Percentiles rank a stretch among this genome's conserved stretches.
phyloP scores from a whole-genome alignment of 192 early-diverging fungal species.

The Linnemannia hyalina region DNA sequence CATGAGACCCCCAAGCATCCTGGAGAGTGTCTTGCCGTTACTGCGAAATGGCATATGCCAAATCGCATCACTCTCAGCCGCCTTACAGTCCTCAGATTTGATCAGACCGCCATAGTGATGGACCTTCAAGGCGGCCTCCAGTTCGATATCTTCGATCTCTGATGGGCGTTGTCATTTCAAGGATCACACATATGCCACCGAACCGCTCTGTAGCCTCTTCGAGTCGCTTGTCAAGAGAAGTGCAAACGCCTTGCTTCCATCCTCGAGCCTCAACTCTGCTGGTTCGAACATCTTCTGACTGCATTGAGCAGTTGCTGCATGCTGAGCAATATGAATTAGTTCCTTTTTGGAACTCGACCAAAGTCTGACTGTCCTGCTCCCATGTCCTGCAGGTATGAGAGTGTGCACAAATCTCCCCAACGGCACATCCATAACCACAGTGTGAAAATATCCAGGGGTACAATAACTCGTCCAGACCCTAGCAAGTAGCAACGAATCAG shows the following conservation, averaged over 20 bases:
- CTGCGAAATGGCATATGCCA: slow-evolving; percentile 14
- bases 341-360: slow-evolving; percentile 6
- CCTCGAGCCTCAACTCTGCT: slow-evolving; percentile 9
- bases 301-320: slow-evolving; percentile 14
- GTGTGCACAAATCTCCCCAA: not conserved
- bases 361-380: slow-evolving; percentile 1
- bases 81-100: slow-evolving; percentile 14
- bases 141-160: slow-evolving; percentile 18
- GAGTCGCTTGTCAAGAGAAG: slow-evolving; percentile 2
- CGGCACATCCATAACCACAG: not conserved
- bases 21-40: slow-evolving; percentile 16
- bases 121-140: slow-evolving; percentile 16
- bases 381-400: slow-evolving; percentile 1
- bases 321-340: slow-evolving; percentile 1
- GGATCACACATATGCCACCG: slow-evolving; percentile 20
- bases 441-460: not conserved
- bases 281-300: slow-evolving; percentile 15
- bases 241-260: slow-evolving; percentile 11
- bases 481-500: not conserved
- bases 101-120: slow-evolving; percentile 23
- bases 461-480: not conserved
- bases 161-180: slow-evolving; percentile 6
- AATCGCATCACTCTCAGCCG: slow-evolving; percentile 8
- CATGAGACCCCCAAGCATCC: slow-evolving; percentile 22
- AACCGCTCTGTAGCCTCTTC: not conserved